Evolutionary conservation across 352 stramenopile genomes (phyloP), one percentile per base, ranked within the genome.

Genomic region (Blastocystis sp.): DNA sequence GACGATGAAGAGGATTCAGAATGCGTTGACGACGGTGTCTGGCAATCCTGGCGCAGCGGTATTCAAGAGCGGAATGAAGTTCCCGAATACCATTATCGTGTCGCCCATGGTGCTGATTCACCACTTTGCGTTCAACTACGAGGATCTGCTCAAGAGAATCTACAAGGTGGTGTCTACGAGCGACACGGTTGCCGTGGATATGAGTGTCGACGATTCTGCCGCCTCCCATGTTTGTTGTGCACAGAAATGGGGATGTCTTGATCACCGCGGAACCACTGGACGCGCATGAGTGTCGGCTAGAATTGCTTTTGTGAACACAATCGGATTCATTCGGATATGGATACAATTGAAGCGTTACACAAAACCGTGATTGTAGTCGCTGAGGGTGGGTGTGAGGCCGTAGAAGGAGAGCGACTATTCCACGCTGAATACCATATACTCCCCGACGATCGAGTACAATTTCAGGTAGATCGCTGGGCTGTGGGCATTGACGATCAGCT

Each of bases 371-470:
- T 55, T 16, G 45, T 55, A 55, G 6, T 6, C 16, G 45, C 45
- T 16, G 6, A 55, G 9, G 6, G 45, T 16, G 16, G 16, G 9
- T 55, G 6, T 55, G 6, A 55, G 45, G 45, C 9, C 6, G 6
- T 55, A 55, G 45, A 16, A 55, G 13, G 74, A 85, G 55, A 69
- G 9, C 31, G 74, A 85, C 45, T 85, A 69, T 69, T 24, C 74
- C 37, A 24, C 33, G 41, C 29, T 85, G 19, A 85, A 59, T 29
- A 59, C 31, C 29, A 39, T 85, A 13, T 33, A n/a, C 1, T 67
- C 74, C n/a, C 74, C 74, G 1, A 69, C 45, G 21, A 79, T 89
- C 50, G 79, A 89, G 41, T 89, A 89, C 62, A 89, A 89, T 66
- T 89, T 89, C 79, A 89, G 79, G 79, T 89, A 35, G 59, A 10